These are phyloP conservation scores for Lactarius evosmus DNA, from an alignment of 768 basidiomycete species.

Conservation along the genomic window DNA sequence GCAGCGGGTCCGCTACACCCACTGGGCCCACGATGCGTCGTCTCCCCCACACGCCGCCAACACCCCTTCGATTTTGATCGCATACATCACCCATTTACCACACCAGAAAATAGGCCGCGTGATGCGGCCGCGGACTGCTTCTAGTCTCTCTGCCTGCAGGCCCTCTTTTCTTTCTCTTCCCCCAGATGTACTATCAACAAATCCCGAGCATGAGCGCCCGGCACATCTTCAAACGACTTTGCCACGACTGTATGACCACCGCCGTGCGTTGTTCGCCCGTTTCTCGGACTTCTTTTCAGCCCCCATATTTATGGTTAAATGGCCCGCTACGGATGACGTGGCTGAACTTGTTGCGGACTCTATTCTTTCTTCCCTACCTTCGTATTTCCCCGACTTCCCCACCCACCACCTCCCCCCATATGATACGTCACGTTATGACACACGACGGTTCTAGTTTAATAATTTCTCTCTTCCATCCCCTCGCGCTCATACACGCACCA, in stretches of 20 bases:
- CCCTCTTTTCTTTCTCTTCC: neutral
- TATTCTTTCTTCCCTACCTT: neutral
- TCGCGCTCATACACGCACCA: neutral
- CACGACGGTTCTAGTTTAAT: conserved; percentile 6
- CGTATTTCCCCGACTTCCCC: neutral
- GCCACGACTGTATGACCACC: conserved; percentile 24
- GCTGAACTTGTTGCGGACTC: conserved; percentile 23
- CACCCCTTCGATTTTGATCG: conserved; percentile 18
- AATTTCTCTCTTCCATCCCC: neutral
- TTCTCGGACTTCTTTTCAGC: neutral
- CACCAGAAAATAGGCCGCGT: conserved; percentile 16
- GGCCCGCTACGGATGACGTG: conserved; percentile 16
- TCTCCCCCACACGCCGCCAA: conserved; percentile 9
- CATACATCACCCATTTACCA: neutral
- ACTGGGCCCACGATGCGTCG: conserved; percentile 13
- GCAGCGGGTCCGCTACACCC: conserved; percentile 25
- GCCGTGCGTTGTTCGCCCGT: neutral
- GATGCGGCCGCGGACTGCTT: conserved; percentile 12
- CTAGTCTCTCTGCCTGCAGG: neutral
- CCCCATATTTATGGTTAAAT: conserved; percentile 26
- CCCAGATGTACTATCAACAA: conserved; percentile 16
- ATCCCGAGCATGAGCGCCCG: conserved; percentile 7
- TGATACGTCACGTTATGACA: conserved; percentile 9
- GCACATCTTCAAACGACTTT: conserved; percentile 17
- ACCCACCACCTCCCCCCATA: neutral